Evolutionary conservation across 2,329 filamentous ascomycete species (phyloP), one percentile per base, ranked within the genome.

Genomic region (Ceratocystis smalleyi): DNA sequence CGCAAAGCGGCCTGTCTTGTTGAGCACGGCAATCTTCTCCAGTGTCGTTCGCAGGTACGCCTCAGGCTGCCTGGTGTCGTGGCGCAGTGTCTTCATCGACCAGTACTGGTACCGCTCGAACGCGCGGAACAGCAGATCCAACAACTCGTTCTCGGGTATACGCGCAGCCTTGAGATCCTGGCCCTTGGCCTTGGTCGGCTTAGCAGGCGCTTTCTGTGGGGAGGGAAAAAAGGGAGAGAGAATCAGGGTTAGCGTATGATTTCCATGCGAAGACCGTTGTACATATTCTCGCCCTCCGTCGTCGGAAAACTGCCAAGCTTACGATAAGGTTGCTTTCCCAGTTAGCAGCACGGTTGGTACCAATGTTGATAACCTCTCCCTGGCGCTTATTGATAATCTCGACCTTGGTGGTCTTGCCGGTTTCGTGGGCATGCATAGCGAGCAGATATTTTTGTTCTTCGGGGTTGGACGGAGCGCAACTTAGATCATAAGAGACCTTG

Each of bases 21-120:
- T 86, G 67, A 96, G 76, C 22, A 88, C 83, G 0, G 90, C 92
- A 66, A 97, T 83, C 71, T 90, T 85, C 68, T 91, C 87, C 69
- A 99, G 76, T 0, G 86, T 87, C 72, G 94, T 84, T 64, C 92
- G 90, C 67, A 99, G 82, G 73, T 91, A 97, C n/a, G 87, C 85
- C 73, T 97, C 94, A 1, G 94, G 94, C 75, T 99, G 94, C 66
- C 86, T 83, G 47, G 95, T 82, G 67, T 81, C 78, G 61, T 84
- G 80, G 68, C 90, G 89, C 69, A 99, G 82, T 4, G 87, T 83
- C 71, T 89, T 91, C 79, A 97, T 88, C n/a, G 88, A 85, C 91
- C 92, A 99, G 75, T 94, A 97, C 70, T 86, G 85, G 79, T 88
- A 95, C 70, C 87, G 79, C 65, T 86, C 83, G 83, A 96, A 99